Evolutionary conservation across 2,329 filamentous ascomycete species (phyloP), one percentile per base, ranked within the genome.

Genomic region (Simplicillium sp.): DNA sequence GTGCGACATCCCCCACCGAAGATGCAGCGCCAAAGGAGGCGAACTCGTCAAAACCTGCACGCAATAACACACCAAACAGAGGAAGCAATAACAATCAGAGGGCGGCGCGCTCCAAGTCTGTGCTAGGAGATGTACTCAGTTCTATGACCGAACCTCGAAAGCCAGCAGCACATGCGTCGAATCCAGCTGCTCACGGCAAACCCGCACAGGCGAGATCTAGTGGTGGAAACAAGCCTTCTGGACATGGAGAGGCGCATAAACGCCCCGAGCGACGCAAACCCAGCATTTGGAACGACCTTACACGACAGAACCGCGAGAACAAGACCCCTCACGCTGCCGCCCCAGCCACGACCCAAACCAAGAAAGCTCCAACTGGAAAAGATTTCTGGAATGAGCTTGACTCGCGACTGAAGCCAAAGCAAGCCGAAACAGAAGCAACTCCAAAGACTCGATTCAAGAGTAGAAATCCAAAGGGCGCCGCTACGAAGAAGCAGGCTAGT

Each of bases 91-190:
- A 39, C 20, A 14, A 31, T 13, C 8, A 41, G 39, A 41, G 34
- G 36, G 32, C 44, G 2, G 15, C 25, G 7, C 37, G 38, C 35
- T 58, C 56, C 11, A 57, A 48, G 15, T 51, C 56, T 2, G 47
- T 59, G 7, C 48, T 61, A 29, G 56, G 58, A 3, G 51, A 60
- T 29, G 57, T 58, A n/a, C 54, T 61, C 46, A 33, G 39, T 28
- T 31, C 41, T 20, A 34, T 37, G 32, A 35, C 14, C 11, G 34
- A 39, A 38, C 45, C 40, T 28, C 40, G 40, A 29, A 36, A 36
- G 20, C 39, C 44, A 16, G 32, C 36, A 25, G 20, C 20, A 25
- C 5, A 5, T 25, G 20, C 6, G 20, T 25, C 20, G 20, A 25
- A 5, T 25, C 9, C 20, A 25, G 9, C 20, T 25, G 20, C 6